Percentiles rank a stretch among this genome's conserved stretches.
Conservation (phyloP, 371 early-diverging fungal genomes). For the Mucor indicus region DNA sequence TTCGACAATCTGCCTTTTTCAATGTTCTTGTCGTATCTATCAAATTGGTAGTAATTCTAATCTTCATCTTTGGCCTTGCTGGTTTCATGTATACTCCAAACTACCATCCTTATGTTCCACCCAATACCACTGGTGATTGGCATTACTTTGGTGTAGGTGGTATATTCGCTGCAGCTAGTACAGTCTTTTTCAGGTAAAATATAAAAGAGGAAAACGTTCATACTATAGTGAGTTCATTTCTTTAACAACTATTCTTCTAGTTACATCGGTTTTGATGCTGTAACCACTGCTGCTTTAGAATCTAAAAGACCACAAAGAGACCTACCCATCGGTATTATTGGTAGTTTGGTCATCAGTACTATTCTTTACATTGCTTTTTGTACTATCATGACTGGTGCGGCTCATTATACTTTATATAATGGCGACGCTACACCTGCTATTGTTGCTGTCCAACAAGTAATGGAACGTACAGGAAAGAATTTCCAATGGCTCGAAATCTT, state of each 20-base stretch:
- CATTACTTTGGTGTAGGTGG: constrained; percentile 66
- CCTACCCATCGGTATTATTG: constrained; percentile 85
- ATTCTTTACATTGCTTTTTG: constrained; percentile 73
- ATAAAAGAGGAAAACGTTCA: neutral
- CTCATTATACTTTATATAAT: constrained; percentile 48
- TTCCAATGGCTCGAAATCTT: constrained; percentile 68
- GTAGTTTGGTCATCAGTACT: constrained; percentile 74
- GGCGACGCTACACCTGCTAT: constrained; percentile 61
- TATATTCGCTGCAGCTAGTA: constrained; percentile 72
- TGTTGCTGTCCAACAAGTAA: constrained; percentile 52
- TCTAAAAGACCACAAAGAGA: constrained; percentile 78
- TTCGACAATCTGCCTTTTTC: constrained; percentile 68
- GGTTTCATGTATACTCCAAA: constrained; percentile 66
- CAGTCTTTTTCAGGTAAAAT: constrained; percentile 68
- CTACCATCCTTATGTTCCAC: constrained; percentile 81
- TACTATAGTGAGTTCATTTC: too few relatives aligned
- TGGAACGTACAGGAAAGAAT: constrained; percentile 40
- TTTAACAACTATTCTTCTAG: constrained; percentile 26
- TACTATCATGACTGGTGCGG: constrained; percentile 75
- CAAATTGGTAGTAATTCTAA: constrained; percentile 74
- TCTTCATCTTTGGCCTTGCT: constrained; percentile 73
- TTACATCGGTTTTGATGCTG: constrained; percentile 88
- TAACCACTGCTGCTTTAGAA: constrained; percentile 88
- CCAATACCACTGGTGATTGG: constrained; percentile 46
- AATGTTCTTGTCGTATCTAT: constrained; percentile 69